Evolutionary conservation across 2,329 filamentous ascomycete genomes (phyloP).

Genomic region (Paraphaeosphaeria minitans): DNA sequence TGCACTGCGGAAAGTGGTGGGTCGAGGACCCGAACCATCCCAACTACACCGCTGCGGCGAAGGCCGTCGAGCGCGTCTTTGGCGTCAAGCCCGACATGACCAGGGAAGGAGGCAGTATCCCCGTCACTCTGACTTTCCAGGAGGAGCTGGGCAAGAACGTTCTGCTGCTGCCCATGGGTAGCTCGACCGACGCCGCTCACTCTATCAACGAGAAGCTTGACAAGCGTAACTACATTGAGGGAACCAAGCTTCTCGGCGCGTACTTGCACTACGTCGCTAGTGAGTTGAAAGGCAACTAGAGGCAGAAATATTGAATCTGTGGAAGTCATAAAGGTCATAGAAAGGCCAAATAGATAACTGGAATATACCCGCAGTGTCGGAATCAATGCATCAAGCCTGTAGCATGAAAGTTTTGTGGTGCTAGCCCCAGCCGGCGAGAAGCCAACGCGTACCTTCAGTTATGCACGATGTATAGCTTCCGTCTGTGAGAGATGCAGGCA

Average conservation of each 20-base stretch:
- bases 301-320: background rate
- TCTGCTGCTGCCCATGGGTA: constrained; percentile 92
- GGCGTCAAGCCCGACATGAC: constrained; percentile 93
- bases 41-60: constrained; percentile 94
- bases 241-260: constrained; percentile 90
- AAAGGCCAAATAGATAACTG: background rate
- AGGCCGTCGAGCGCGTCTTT: constrained; percentile 96
- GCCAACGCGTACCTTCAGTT: background rate
- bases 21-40: constrained; percentile 96
- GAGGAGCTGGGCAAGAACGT: constrained; percentile 98
- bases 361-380: constrained; percentile 5
- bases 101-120: constrained; percentile 94
- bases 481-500: background rate
- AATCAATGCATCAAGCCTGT: background rate
- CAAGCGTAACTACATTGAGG: constrained; percentile 96
- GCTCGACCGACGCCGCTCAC: constrained; percentile 93
- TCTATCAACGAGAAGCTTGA: constrained; percentile 99
- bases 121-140: constrained; percentile 95
- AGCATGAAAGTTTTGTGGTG: background rate
- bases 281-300: constrained; percentile 65
- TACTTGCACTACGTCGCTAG: constrained; percentile 96
- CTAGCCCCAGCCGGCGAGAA: background rate
- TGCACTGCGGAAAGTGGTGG: constrained; percentile 99
- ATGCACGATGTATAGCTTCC: background rate
- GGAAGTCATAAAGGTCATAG: background rate